These are phyloP conservation scores for Escovopsis sp. DNA, from an alignment of 2,329 filamentous ascomycete species.

Conservation along the genomic window DNA sequence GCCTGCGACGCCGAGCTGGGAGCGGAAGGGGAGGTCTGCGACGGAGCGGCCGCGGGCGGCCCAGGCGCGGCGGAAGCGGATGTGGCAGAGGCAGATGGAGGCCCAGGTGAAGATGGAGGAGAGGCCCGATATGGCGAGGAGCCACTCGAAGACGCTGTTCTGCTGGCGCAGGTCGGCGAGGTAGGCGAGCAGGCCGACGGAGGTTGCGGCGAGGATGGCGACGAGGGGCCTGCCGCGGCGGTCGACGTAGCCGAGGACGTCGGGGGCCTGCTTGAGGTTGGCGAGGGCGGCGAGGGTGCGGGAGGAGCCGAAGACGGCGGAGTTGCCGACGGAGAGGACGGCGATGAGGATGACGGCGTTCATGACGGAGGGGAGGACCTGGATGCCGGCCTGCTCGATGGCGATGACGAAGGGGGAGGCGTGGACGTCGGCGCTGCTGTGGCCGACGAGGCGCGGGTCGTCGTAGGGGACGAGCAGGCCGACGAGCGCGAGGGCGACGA, in stretches of 20 bases:
- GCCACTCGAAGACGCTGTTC: constrained; percentile 56
- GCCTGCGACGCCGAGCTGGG: constrained; percentile 63
- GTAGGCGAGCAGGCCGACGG: constrained; percentile 60
- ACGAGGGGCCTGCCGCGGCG: constrained; percentile 65
- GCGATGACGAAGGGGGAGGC: constrained; percentile 90
- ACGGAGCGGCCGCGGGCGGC: constrained; percentile 50
- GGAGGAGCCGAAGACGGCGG: constrained; percentile 78
- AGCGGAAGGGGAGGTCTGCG: constrained; percentile 65
- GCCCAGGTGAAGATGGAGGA: constrained; percentile 65
- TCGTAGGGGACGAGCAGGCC: constrained; percentile 68
- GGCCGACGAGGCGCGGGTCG: constrained; percentile 47
- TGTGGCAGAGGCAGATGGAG: constrained; percentile 79
- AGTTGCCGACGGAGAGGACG: constrained; percentile 82
- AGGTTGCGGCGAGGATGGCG: constrained; percentile 52
- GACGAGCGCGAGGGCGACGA: constrained; percentile 66
- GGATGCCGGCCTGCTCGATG: constrained; percentile 70
- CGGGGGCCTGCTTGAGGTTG: constrained; percentile 72
- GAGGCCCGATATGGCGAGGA: constrained; percentile 56
- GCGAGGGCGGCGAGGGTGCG: constrained; percentile 80
- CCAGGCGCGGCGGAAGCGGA: constrained; percentile 83
- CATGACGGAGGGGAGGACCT: constrained; percentile 72
- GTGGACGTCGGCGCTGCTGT: constrained; percentile 45
- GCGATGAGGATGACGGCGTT: constrained; percentile 85
- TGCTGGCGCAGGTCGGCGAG: constrained; percentile 48
- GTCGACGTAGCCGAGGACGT: constrained; percentile 66